These are phyloP conservation scores for Pleurozium schreberi DNA, from an alignment of 225 moss, liverwort and hornwort species.

Conservation along the genomic window DNA sequence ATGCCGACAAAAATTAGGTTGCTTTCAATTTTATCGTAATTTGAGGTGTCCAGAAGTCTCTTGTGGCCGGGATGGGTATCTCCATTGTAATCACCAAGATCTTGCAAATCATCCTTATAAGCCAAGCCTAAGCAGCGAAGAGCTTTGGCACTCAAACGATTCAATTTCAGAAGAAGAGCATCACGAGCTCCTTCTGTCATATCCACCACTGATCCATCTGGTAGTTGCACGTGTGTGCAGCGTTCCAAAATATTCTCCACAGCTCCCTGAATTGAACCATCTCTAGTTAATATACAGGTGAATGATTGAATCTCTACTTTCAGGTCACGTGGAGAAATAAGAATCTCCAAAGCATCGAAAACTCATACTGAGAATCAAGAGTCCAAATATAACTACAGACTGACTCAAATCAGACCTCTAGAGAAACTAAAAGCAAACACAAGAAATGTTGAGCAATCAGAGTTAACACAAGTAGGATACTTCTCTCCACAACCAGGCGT, in stretches of 20 bases:
- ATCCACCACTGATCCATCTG: constrained; percentile 56
- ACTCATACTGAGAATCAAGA: background rate
- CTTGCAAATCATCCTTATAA: constrained; percentile 72
- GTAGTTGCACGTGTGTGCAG: constrained; percentile 52
- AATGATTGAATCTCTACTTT: background rate
- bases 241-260: constrained; percentile 84
- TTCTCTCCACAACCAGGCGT: background rate
- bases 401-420: background rate
- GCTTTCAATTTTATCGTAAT: constrained; percentile 68
- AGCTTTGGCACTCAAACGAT: constrained; percentile 57
- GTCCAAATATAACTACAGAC: background rate
- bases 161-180: constrained; percentile 44
- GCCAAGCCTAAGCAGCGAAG: constrained; percentile 86
- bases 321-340: background rate
- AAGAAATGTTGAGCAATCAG: background rate
- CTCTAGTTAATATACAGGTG: background rate
- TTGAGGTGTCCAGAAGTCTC: constrained; percentile 56
- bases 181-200: constrained; percentile 58
- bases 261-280: constrained; percentile 54
- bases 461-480: background rate
- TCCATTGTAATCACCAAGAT: constrained; percentile 64
- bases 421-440: background rate
- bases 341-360: background rate
- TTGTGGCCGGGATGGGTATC: constrained; percentile 76
- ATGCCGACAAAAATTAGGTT: constrained; percentile 77